Evolutionary conservation across 768 basidiomycete species (phyloP).

Genomic region (Russula brevipes): DNA sequence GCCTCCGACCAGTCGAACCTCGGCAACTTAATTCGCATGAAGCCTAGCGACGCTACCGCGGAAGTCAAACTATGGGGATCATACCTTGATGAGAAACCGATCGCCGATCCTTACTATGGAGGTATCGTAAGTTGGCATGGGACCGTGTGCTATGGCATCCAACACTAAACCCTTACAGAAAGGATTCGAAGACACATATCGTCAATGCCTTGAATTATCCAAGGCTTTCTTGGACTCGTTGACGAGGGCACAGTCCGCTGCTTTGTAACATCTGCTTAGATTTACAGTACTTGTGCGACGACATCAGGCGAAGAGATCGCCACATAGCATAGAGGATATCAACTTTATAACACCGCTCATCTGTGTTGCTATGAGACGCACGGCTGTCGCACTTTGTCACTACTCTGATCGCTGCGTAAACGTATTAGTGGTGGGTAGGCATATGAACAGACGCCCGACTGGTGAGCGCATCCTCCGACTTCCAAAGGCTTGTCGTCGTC

Average conservation of each 20-base stretch:
- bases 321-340: background rate
- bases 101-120: constrained; percentile 85
- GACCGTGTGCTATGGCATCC: background rate
- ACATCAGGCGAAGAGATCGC: background rate
- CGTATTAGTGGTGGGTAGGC: constrained; percentile 66
- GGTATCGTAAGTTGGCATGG: constrained; percentile 43
- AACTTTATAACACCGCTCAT: background rate
- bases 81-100: constrained; percentile 62
- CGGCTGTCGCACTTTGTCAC: background rate
- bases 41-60: constrained; percentile 49
- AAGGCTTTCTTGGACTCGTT: constrained; percentile 76
- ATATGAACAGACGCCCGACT: constrained; percentile 79
- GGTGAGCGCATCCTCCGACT: constrained; percentile 75
- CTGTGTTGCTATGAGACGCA: background rate
- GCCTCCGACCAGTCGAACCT: constrained; percentile 80
- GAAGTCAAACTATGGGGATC: constrained; percentile 76
- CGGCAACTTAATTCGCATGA: constrained; percentile 49
- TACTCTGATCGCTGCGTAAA: background rate
- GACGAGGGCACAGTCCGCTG: constrained; percentile 29
- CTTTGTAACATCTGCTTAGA: constrained; percentile 1
- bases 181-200: constrained; percentile 73
- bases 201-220: constrained; percentile 68
- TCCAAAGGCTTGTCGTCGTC: constrained; percentile 94
- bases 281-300: background rate
- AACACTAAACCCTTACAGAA: constrained; percentile 35